These are phyloP conservation scores for Coemansia sp. DNA, from an alignment of 192 early-diverging fungal genomes.

Conservation along the genomic window DNA sequence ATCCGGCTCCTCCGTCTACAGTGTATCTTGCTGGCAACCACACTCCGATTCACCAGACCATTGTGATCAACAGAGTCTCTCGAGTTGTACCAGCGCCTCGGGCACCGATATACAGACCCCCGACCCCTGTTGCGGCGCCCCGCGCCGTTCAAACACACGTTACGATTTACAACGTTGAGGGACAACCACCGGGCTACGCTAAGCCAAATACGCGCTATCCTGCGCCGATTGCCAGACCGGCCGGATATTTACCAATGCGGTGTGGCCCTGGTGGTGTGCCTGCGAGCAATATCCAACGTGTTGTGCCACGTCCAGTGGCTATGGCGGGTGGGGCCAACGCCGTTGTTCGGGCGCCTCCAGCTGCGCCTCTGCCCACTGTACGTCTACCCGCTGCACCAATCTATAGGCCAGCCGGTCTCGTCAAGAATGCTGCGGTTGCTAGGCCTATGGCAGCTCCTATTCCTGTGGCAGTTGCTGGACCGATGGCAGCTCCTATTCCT, in stretches of 20 bases:
- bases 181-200: not conserved
- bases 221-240: not conserved
- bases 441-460: not conserved
- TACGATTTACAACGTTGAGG: slow-evolving; percentile 34
- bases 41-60: not conserved
- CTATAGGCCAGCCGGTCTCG: not conserved
- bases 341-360: not conserved
- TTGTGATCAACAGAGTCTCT: slow-evolving; percentile 1
- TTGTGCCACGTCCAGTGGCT: not conserved
- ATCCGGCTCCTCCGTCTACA: slow-evolving; percentile 14
- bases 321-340: not conserved
- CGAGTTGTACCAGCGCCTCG: slow-evolving; percentile 8
- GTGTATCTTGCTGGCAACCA: not conserved
- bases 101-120: not conserved
- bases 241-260: not conserved
- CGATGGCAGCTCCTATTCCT: not conserved
- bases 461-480: not conserved
- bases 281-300: not conserved
- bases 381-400: not conserved
- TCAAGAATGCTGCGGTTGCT: not conserved
- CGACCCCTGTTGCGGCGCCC: not conserved
- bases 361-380: not conserved
- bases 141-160: slow-evolving; percentile 5
- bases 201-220: not conserved
- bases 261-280: not conserved